Evolutionary conservation across 1,284 basidiomycete genomes (phyloP), one percentile per base, ranked within the genome.

Genomic region (Rhodotorula glutinis): DNA sequence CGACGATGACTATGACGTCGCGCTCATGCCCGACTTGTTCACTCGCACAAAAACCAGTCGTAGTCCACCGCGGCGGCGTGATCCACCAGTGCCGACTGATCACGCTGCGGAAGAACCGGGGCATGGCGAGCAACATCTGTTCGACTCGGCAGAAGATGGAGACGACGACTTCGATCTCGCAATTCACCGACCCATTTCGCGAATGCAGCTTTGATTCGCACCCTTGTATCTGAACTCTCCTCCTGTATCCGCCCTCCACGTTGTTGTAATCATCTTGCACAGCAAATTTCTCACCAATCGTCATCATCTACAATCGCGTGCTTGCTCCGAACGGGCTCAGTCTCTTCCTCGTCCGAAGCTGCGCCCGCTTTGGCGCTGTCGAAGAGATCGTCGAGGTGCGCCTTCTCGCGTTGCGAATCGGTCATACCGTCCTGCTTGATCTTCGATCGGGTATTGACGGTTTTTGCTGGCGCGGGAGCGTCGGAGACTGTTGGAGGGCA

Each of bases 321-420:
- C 29, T 65, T 62, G 41, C 58, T 60, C 43, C 62, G 57, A 19
- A 59, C 56, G 1, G 59, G 52, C 21, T 69, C 43, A 16, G 17
- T 29, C 55, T 41, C 43, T 4, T 57, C 55, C 16, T 73, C 73
- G 47, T 72, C 72, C 5, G 33, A 38, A 11, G 33, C 33, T 11
- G 33, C 33, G 33, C 33, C 33, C 33, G 60, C 62, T 64, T 13
- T 69, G 65, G 21, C 60, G 67, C 51, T 71, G 23, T 71, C 52
- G 66, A 73, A 75, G 23, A 75, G 58, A 19, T 57, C 62, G 40
- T 74, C 75, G 51, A 76, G 59, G 47, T 74, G 73, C 43, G 60
- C 55, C 41, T 72, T 27, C 25, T 67, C 66, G 21, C 67, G 66
- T 66, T 75, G 71, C 38, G 65, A 67, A 30, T 75, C 75, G 0